Percentiles rank a stretch among this genome's conserved stretches.
These are phyloP conservation scores for Apiospora marii DNA, from an alignment of 2,329 filamentous ascomycete genomes.

Conservation along the genomic window DNA sequence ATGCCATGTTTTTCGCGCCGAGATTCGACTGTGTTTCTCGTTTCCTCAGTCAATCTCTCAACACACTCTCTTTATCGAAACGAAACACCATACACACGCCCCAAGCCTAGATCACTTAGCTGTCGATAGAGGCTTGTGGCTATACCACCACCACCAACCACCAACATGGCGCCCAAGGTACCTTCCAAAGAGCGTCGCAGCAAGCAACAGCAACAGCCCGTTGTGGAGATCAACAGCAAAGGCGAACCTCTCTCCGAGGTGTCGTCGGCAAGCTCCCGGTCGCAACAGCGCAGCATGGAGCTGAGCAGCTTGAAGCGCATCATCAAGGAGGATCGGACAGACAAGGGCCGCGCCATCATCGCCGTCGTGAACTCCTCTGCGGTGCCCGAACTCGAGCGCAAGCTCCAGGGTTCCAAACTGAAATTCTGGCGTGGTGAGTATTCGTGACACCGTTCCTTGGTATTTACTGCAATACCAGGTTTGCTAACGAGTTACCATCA, in stretches of 20 bases:
- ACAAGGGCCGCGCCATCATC: constrained; percentile 27
- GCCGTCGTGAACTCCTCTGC: constrained; percentile 21
- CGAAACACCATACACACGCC: background rate
- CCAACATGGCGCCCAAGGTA: constrained; percentile 2
- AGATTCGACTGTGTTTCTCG: background rate
- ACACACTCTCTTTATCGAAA: constrained; percentile 5
- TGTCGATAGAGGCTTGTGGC: constrained; percentile 20
- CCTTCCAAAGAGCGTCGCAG: background rate
- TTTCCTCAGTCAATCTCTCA: constrained; percentile 5
- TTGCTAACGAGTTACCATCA: background rate
- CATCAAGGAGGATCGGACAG: constrained; percentile 27
- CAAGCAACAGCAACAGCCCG: background rate
- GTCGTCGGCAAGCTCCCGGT: background rate
- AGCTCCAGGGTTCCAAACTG: constrained; percentile 23
- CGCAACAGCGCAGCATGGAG: constrained; percentile 6
- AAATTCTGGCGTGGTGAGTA: constrained; percentile 26
- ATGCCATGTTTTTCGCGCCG: constrained; percentile 1
- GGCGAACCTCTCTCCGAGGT: background rate
- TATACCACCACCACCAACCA: background rate
- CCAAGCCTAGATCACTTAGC: constrained; percentile 19
- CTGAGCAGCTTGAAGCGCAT: constrained; percentile 22
- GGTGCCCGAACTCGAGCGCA: constrained; percentile 25
- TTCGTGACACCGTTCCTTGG: background rate
- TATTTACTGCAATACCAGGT: background rate
- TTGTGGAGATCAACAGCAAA: background rate